These are phyloP conservation scores for Saturnispora ahearnii DNA, from an alignment of 805 yeast species.

Conservation along the genomic window DNA sequence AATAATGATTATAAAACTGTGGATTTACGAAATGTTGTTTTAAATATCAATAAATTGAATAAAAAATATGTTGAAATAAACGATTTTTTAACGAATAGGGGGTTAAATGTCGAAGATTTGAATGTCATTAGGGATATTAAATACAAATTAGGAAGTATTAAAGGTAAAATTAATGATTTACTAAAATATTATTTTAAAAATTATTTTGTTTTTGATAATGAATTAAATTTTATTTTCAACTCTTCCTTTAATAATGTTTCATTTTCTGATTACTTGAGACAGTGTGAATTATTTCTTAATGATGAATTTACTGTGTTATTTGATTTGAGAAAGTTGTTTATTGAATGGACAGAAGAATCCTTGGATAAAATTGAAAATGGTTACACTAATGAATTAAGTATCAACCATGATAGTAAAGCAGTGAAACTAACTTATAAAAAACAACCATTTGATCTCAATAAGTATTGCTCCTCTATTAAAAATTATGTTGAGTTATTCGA, in stretches of 20 bases:
- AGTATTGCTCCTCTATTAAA: constrained; percentile 16
- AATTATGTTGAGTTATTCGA: constrained; percentile 19
- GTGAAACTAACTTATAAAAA: constrained; percentile 6
- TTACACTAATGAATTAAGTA: background rate
- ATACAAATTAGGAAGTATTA: background rate
- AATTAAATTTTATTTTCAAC: constrained; percentile 10
- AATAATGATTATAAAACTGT: constrained; percentile 12
- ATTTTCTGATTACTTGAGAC: constrained; percentile 15
- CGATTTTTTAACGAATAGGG: background rate
- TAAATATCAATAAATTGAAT: constrained; percentile 14
- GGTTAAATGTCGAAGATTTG: background rate
- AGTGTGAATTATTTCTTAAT: constrained; percentile 9
- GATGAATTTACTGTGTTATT: constrained; percentile 12
- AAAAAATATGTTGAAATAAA: constrained; percentile 11
- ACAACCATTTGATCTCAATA: background rate
- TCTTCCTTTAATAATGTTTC: constrained; percentile 9
- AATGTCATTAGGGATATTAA: background rate
- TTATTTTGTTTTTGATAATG: constrained; percentile 8
- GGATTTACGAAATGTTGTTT: constrained; percentile 13
- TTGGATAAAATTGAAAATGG: constrained; percentile 14
- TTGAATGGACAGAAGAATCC: constrained; percentile 17
- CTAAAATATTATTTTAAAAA: constrained; percentile 12
- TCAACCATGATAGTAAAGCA: constrained; percentile 2
- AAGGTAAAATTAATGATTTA: constrained; percentile 7
- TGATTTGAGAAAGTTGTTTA: constrained; percentile 20